These are phyloP conservation scores for Beauveria australis DNA, from an alignment of 2,329 filamentous ascomycete species.

Conservation along the genomic window DNA sequence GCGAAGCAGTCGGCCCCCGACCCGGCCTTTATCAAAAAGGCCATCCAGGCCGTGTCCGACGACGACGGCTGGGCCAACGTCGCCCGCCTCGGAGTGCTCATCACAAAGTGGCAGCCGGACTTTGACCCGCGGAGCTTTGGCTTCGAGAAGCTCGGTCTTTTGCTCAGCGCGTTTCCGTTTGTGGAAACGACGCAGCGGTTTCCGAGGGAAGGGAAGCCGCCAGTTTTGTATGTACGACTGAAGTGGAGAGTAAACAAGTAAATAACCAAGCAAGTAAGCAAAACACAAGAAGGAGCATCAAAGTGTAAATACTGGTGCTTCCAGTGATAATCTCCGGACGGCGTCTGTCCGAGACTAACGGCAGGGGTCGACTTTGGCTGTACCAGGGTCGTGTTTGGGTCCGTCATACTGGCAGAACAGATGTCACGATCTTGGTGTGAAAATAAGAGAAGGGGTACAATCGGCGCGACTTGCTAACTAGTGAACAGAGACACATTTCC, in stretches of 20 bases:
- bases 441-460: too few species aligned
- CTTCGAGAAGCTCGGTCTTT: not conserved
- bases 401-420: too few species aligned
- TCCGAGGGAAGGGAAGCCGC: not conserved
- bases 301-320: too few species aligned
- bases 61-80: not conserved
- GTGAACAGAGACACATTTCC: too few species aligned
- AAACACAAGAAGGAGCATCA: too few species aligned
- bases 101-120: not conserved
- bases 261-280: too few species aligned
- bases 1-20: not conserved
- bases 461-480: too few species aligned
- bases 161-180: not conserved
- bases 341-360: too few species aligned
- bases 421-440: too few species aligned
- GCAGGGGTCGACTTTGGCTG: too few species aligned
- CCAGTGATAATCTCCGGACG: too few species aligned
- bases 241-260: not conserved
- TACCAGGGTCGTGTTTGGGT: too few species aligned
- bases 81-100: not conserved
- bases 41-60: not conserved
- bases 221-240: not conserved
- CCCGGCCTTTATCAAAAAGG: not conserved
- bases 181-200: not conserved
- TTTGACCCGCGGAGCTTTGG: not conserved